phyloP scores from a whole-genome alignment of 768 basidiomycete genomes.

The Asterophora lycoperdoides region DNA sequence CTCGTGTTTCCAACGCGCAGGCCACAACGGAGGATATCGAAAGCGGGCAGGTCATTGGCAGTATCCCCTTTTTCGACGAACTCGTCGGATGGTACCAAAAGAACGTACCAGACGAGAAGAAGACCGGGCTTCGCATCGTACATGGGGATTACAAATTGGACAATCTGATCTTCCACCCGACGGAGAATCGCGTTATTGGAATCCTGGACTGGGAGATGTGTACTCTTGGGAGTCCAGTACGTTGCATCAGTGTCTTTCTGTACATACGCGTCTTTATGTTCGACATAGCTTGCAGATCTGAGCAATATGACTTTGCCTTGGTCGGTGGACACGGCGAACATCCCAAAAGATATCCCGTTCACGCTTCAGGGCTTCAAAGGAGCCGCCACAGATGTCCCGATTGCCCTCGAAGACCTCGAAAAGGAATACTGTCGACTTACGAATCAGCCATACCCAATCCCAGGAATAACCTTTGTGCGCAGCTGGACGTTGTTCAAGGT shows the following conservation, averaged over 20 bases:
- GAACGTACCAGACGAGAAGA: conserved; percentile 73
- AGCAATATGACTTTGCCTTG: conserved; percentile 88
- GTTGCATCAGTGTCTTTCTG: conserved; percentile 20
- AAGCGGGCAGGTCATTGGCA: conserved; percentile 52
- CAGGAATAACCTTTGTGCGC: conserved; percentile 72
- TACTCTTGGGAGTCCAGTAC: conserved; percentile 86
- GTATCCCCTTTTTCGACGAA: conserved; percentile 72
- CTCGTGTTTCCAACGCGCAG: conserved; percentile 77
- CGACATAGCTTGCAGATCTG: conserved; percentile 71
- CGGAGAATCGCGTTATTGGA: conserved; percentile 88
- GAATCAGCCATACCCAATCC: conserved; percentile 67
- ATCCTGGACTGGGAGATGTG: conserved; percentile 98
- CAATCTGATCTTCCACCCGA: conserved; percentile 92
- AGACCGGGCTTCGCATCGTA: conserved; percentile 78
- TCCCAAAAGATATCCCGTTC: conserved; percentile 26
- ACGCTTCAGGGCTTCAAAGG: conserved; percentile 62
- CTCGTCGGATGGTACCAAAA: conserved; percentile 72
- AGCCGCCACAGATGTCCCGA: conserved; percentile 48
- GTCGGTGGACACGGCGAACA: conserved; percentile 46
- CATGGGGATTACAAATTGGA: conserved; percentile 99
- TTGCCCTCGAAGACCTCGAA: conserved; percentile 70
- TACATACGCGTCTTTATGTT: neutral
- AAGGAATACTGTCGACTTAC: conserved; percentile 73
- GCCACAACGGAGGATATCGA: conserved; percentile 64
- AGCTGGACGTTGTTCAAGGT: conserved; percentile 88